Base-by-base conservation (phyloP, 495 filamentous ascomycete genomes). In the Neurospora intermedia region DNA sequence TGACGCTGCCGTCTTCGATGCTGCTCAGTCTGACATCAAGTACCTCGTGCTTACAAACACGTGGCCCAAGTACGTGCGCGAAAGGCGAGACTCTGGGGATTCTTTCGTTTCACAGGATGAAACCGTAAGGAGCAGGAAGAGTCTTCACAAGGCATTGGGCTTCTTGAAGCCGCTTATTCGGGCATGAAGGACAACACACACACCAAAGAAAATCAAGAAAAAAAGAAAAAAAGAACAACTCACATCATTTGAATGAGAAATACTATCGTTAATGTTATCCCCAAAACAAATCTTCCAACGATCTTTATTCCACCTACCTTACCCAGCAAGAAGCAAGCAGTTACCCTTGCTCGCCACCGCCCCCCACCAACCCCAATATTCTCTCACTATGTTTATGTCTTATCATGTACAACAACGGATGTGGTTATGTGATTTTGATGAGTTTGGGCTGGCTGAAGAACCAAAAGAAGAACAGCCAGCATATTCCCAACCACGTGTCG, bases 21-120 rank as follows among this genome's bases (percentile, higher is more conserved):
- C 78, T 1, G 89, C 90, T 0, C 85, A 91, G 78, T 77, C 82
- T 45, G 88, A 86, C 71, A 88, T 91, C 82, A 91, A 90, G 81
- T 89, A 91, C 74, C 82, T 92, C 23, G 89, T 92, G 2, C 84
- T 90, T 72, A 90, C 88, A 7, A 91, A 91, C 77, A 92, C 90
- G 11, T 92, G 90, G 90, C 88, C 88, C 35, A 90, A 89, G 79
- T 91, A 89, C 54, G 85, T 91, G 18, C 73, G 77, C 27, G 80
- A 81, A 71, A 59, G 78, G 40, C 74, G 80, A 27, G 74, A 48
- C 62, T 79, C 75, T 35, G 54, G 27, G 8, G 78, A 80, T 62
- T 69, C 41, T 15, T 69, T 66, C 16, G 62, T 75, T 27, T 48
- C 41, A 4, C 43, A 54, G 35, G 42, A 69, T 20, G 71, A 62